Evolutionary conservation across 169 alveolate genomes (phyloP), one percentile per base, ranked within the genome.

Genomic region (Plasmodium vinckei): DNA sequence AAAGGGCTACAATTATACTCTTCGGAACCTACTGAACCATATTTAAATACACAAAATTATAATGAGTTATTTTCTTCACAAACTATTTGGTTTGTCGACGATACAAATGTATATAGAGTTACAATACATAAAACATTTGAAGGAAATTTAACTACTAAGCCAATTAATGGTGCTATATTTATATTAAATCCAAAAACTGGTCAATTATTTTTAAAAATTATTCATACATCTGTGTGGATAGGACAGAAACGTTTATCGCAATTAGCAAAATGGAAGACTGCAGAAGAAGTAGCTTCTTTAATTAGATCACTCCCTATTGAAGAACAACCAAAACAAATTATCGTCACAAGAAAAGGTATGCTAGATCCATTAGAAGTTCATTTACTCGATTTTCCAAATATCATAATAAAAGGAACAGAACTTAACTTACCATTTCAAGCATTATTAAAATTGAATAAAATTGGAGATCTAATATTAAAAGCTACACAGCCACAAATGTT

Each of bases 271-370:
- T 99, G 99, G 99, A 99, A 99, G 94, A 99, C 99, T 1, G 99
- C 99, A 0, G 99, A 99, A 92, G 99, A 99, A 93, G 99, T 98
- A 2, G 99, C 99, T n/a, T 99, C 99, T n/a, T 92, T 99, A 87
- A 99, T 99, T 92, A 96, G 99, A 87, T 98, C 99, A 2, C 91
- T 99, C 72, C 99, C 99, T 15, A 99, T 98, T n/a, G 99, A 99
- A 91, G 99, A 99, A 90, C 99, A 99, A 94, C 99, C 99, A 33
- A 98, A 98, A 92, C 99, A 98, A 94, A 98, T 99, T 84, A 99
- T 99, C 44, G 99, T 98, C 27, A 99, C 99, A 12, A 95, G 99
- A 63, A 98, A 98, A 93, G 99, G 99, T 67, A 98, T 99, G 99
- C 95, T 99, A 53, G 99, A 99, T 91, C 99, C 99, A 23, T 94